Evolutionary conservation across 163 green algal species (phyloP).

Genomic region (Coccomyxa subellipsoidea): DNA sequence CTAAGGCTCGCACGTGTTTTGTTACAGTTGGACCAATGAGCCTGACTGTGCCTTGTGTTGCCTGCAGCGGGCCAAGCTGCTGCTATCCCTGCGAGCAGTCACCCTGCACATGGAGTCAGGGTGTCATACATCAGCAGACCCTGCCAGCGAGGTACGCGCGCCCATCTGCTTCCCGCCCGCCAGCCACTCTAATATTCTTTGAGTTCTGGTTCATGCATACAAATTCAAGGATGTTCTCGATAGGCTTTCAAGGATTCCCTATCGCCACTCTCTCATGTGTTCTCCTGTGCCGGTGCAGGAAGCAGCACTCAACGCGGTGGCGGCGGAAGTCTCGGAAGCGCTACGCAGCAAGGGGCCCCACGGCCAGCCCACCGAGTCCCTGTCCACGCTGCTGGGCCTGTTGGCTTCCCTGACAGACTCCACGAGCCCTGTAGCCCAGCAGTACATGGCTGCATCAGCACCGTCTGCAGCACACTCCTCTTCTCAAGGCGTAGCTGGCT

Average conservation of each 20-base stretch:
- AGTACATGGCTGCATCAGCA: background rate
- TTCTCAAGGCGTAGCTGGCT: background rate
- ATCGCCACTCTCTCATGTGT: no score
- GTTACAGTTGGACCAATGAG: no score
- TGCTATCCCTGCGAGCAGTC: slow-evolving; percentile 22
- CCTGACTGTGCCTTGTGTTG: background rate
- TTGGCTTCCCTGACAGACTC: slow-evolving; percentile 11
- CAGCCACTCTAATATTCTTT: no score
- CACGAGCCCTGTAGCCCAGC: background rate
- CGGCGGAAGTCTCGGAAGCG: background rate
- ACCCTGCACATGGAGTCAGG: background rate
- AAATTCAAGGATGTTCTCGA: no score
- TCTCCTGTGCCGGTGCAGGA: background rate
- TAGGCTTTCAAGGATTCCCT: no score
- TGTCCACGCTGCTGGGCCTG: slow-evolving; percentile 14
- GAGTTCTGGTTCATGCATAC: no score
- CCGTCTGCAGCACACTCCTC: background rate
- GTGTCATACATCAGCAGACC: background rate
- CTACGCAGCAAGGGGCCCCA: background rate
- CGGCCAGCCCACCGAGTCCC: background rate
- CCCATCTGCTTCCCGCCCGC: no score
- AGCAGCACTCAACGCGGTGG: background rate
- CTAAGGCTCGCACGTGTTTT: no score
- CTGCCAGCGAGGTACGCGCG: background rate
- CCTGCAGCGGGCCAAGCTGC: slow-evolving; percentile 28